phyloP scores from a whole-genome alignment of 2,329 filamentous ascomycete genomes.

The Zarea fungicola region DNA sequence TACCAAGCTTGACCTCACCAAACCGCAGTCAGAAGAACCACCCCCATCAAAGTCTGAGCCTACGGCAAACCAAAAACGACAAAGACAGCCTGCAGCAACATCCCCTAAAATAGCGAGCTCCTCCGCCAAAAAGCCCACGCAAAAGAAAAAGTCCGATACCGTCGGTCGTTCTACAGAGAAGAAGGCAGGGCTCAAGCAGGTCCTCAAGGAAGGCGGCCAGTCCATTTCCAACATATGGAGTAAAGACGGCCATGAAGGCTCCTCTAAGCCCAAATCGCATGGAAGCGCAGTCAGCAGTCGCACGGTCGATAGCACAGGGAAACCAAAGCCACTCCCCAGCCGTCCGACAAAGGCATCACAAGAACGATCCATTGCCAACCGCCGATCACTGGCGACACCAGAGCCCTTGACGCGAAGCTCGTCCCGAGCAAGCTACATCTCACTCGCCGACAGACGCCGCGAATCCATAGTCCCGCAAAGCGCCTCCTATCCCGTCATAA shows the following conservation, averaged over 20 bases:
- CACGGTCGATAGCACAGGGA: constrained; percentile 10
- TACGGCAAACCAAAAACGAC: constrained; percentile 43
- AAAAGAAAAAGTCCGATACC: constrained; percentile 11
- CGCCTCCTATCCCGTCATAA: constrained; percentile 49
- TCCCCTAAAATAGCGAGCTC: constrained; percentile 21
- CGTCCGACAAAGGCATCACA: constrained; percentile 9
- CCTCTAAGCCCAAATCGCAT: constrained; percentile 21
- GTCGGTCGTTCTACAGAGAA: constrained; percentile 32
- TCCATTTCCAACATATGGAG: constrained; percentile 44
- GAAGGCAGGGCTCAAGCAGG: constrained; percentile 43
- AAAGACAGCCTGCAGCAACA: constrained; percentile 19
- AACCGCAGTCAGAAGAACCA: background rate
- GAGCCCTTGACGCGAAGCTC: constrained; percentile 32
- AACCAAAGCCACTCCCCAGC: constrained; percentile 14
- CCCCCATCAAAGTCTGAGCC: background rate
- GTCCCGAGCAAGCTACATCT: constrained; percentile 45
- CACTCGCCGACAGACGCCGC: constrained; percentile 45
- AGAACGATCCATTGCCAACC: constrained; percentile 3
- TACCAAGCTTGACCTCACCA: background rate
- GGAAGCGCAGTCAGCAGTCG: constrained; percentile 18
- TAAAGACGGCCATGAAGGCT: constrained; percentile 35
- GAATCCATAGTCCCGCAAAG: constrained; percentile 53
- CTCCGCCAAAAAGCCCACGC: constrained; percentile 18
- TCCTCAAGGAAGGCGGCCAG: constrained; percentile 45
- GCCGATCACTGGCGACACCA: constrained; percentile 17